phyloP scores from a whole-genome alignment of 805 yeast genomes.

The Kodamaea laetipori region DNA sequence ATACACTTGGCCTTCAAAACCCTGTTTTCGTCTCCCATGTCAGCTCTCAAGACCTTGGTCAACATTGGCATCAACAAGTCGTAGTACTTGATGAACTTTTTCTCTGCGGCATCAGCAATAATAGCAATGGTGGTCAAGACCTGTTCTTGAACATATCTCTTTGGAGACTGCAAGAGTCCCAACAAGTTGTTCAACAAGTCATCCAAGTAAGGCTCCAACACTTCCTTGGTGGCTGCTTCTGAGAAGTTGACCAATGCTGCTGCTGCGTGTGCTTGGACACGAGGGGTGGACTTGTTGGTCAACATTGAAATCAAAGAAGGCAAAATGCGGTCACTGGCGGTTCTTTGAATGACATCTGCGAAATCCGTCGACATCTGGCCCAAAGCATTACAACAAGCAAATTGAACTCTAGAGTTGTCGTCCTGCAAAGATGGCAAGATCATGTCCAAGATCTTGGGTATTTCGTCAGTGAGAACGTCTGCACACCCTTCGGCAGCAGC shows the following conservation, averaged over 20 bases:
- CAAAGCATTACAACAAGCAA: constrained; percentile 94
- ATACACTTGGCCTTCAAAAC: constrained; percentile 88
- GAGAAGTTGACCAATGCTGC: constrained; percentile 96
- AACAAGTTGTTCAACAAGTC: constrained; percentile 72
- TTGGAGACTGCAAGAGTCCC: constrained; percentile 77
- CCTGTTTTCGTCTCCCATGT: constrained; percentile 76
- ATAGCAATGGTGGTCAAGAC: constrained; percentile 95
- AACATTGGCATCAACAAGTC: constrained; percentile 92
- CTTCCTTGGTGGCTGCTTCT: constrained; percentile 86
- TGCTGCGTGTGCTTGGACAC: constrained; percentile 98
- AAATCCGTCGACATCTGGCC: constrained; percentile 98
- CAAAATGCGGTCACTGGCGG: constrained; percentile 73
- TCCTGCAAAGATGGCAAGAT: constrained; percentile 84
- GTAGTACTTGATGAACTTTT: constrained; percentile 84
- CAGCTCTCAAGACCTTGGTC: constrained; percentile 74
- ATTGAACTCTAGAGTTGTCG: constrained; percentile 91
- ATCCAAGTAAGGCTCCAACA: constrained; percentile 91
- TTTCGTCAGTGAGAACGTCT: constrained; percentile 80
- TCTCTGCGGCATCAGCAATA: constrained; percentile 94
- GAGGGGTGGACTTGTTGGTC: constrained; percentile 69
- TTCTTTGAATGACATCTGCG: constrained; percentile 83
- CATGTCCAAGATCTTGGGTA: constrained; percentile 79
- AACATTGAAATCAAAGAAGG: constrained; percentile 88
- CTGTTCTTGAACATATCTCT: constrained; percentile 95
- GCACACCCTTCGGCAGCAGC: constrained; percentile 97